Conservation (phyloP, 2,329 filamentous ascomycete genomes). For the Monosporascus sp. region DNA sequence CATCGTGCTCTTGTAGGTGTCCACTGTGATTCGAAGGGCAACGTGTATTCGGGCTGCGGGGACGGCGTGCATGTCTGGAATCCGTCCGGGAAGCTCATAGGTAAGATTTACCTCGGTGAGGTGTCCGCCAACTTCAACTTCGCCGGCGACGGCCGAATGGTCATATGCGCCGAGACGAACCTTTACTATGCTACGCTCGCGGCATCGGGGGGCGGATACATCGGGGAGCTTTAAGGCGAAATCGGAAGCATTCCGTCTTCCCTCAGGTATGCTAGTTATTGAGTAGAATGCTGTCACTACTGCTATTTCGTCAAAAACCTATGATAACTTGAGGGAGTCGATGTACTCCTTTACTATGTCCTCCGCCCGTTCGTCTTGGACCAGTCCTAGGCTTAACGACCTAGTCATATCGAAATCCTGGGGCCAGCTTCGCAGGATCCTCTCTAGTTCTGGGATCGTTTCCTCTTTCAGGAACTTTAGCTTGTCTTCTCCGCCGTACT, state of each 20-base stretch:
- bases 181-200: slow-evolving; percentile 34
- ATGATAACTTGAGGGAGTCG: slow-evolving; percentile 27
- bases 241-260: background rate
- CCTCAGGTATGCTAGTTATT: background rate
- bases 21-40: slow-evolving; percentile 48
- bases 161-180: slow-evolving; percentile 37
- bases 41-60: slow-evolving; percentile 48
- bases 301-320: background rate
- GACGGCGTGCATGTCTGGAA: slow-evolving; percentile 49
- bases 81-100: slow-evolving; percentile 41
- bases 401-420: slow-evolving; percentile 49
- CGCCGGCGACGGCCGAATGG: slow-evolving; percentile 34
- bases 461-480: slow-evolving; percentile 49
- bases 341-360: slow-evolving; percentile 52
- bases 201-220: slow-evolving; percentile 17
- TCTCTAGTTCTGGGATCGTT: slow-evolving; percentile 47
- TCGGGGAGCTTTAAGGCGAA: slow-evolving; percentile 2
- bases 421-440: slow-evolving; percentile 57
- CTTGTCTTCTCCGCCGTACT: slow-evolving; percentile 50
- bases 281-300: background rate
- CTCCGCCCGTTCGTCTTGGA: slow-evolving; percentile 47
- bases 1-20: slow-evolving; percentile 40
- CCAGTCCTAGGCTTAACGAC: slow-evolving; percentile 45
- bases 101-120: slow-evolving; percentile 51
- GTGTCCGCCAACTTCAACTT: slow-evolving; percentile 45